Conservation (phyloP, 2,329 filamentous ascomycete genomes). For the Penicillium capsulatum region DNA sequence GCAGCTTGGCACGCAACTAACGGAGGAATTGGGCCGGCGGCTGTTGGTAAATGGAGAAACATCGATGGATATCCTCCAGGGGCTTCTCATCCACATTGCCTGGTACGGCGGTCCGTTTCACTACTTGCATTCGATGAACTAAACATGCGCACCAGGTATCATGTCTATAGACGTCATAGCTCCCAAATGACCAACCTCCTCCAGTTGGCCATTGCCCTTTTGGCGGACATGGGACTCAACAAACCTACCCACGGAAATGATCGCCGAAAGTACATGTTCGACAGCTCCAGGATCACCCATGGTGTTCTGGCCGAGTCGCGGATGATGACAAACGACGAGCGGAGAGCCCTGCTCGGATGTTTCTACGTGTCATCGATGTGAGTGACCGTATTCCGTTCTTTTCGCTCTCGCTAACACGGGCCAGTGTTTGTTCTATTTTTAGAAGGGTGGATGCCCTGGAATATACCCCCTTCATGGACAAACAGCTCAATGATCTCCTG, state of each 20-base stretch:
- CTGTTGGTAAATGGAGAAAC: slow-evolving; percentile 28
- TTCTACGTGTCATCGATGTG: slow-evolving; percentile 2
- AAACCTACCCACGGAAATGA: slow-evolving; percentile 2
- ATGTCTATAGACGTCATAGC: slow-evolving; percentile 25
- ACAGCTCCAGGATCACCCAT: neutral
- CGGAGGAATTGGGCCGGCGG: slow-evolving; percentile 24
- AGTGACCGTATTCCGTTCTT: neutral
- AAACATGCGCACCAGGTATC: too few relatives aligned
- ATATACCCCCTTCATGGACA: neutral
- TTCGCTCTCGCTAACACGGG: neutral
- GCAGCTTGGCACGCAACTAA: slow-evolving; percentile 23
- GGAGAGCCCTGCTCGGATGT: neutral
- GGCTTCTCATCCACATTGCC: slow-evolving; percentile 29
- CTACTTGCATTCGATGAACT: too few relatives aligned
- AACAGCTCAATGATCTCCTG: neutral
- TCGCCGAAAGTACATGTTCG: slow-evolving; percentile 1
- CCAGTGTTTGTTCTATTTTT: neutral
- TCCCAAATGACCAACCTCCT: slow-evolving; percentile 28
- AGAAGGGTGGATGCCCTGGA: slow-evolving; percentile 1
- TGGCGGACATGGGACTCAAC: slow-evolving; percentile 28
- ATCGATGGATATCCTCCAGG: slow-evolving; percentile 33
- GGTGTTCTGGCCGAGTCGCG: neutral
- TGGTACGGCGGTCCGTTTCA: too few relatives aligned
- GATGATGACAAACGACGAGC: neutral
- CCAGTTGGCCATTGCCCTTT: slow-evolving; percentile 29